Evolutionary conservation across 225 moss, liverwort and hornwort species (phyloP), one percentile per base, ranked within the genome.

Genomic region (Pseudoscleropodium purum): DNA sequence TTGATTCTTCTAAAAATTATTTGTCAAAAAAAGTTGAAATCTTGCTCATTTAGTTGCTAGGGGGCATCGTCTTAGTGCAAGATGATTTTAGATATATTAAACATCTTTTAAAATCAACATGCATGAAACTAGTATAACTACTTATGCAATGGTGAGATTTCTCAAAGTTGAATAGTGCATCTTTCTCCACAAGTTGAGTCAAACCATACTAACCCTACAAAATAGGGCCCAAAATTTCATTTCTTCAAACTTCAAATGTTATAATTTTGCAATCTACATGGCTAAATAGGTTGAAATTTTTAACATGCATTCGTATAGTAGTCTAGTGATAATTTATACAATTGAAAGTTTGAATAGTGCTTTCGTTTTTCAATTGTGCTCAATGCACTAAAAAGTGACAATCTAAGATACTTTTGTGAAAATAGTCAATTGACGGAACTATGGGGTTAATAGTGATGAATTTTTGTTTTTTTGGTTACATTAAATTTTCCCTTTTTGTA

Each of bases 401-500:
- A 24, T 29, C 43, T 43, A 27, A 9, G 3, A 10, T 43, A 27
- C 0, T 9, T 72, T 43, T 9, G 8, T 16, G 29, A 43, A 69
- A 69, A n/a, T 69, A 73, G 9, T 43, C 8, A 16, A 43, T 43
- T 73, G 43, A 73, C 27, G 1, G 43, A 72, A 73, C 3, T 43
- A 0, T 73, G 3, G 5, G 15, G 0, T 26, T 29, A 27, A 17
- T 3, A 27, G 3, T 27, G 27, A 41, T 27, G 27, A 27, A 3
- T 73, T 5, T 43, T 41, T 70, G 3, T 73, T 5, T 43, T 41
- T 70, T 27, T 8, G 2, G 9, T 27, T 1, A 27, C 2, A 15
- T 29, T 9, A 43, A 17, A 45, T 29, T 14, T 0, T 6, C 8
- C 15, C 8, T 45, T 74, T 29, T 17, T 1, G 29, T 1, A 0